phyloP scores from a whole-genome alignment of 352 stramenopile genomes.

The Phytophthora tentaculata region DNA sequence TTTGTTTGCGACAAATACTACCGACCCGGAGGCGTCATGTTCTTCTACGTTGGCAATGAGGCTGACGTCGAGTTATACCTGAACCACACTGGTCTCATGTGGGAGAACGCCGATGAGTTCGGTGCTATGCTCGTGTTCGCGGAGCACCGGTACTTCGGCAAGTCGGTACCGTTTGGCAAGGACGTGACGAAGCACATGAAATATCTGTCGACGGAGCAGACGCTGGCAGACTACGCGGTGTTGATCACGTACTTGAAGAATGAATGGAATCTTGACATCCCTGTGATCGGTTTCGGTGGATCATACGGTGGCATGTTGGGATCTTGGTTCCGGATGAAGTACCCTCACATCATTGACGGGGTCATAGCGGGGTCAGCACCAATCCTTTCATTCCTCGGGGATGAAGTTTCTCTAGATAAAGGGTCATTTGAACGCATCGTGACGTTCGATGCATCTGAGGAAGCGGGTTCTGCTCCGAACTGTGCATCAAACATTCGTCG shows the following conservation, averaged over 20 bases:
- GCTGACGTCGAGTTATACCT: constrained; percentile 95
- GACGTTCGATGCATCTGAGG: constrained; percentile 75
- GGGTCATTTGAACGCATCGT: constrained; percentile 74
- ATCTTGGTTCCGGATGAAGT: constrained; percentile 80
- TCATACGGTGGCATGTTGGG: constrained; percentile 83
- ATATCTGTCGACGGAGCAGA: constrained; percentile 87
- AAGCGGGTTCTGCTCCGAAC: constrained; percentile 62
- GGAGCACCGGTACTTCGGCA: constrained; percentile 97
- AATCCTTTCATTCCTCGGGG: constrained; percentile 58
- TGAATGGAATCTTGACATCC: constrained; percentile 48
- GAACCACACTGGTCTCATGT: constrained; percentile 97
- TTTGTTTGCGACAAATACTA: constrained; percentile 88
- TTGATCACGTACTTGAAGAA: constrained; percentile 64
- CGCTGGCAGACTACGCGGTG: constrained; percentile 76
- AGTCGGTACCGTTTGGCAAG: constrained; percentile 84
- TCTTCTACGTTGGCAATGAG: constrained; percentile 97
- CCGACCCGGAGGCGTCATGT: constrained; percentile 76
- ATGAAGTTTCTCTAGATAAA: constrained; percentile 69
- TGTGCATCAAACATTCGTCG: constrained; percentile 85
- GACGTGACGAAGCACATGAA: constrained; percentile 73
- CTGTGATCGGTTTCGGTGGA: constrained; percentile 74
- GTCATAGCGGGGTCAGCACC: constrained; percentile 72
- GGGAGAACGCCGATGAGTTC: constrained; percentile 93
- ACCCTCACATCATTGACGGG: constrained; percentile 75
- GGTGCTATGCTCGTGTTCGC: constrained; percentile 94